Conservation (phyloP, 305 asterid genomes). For the Withania somnifera region DNA sequence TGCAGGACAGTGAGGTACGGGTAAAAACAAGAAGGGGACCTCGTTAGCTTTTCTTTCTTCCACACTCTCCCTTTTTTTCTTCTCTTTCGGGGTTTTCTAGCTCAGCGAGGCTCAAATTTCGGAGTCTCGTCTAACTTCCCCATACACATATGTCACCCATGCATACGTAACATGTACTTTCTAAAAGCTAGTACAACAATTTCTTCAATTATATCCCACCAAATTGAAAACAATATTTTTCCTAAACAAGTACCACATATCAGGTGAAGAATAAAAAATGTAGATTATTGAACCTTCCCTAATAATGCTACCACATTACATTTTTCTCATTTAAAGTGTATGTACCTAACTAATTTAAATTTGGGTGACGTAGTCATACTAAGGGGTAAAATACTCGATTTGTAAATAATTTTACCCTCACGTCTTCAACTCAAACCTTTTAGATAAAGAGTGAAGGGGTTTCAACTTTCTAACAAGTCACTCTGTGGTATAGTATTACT, state of each 20-base stretch:
- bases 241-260: neutral
- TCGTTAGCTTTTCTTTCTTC: neutral
- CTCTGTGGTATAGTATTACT: neutral
- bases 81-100: neutral
- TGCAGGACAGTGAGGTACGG: conserved; percentile 2
- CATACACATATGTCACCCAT: conserved; percentile 4
- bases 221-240: neutral
- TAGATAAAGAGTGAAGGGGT: neutral
- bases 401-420: neutral
- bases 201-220: neutral
- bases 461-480: neutral
- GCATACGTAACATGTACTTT: conserved; percentile 3
- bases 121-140: neutral
- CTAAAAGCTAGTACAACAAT: neutral
- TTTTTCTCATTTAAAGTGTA: neutral
- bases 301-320: neutral
- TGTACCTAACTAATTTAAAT: neutral
- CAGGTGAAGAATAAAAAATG: neutral
- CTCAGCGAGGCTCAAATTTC: neutral
- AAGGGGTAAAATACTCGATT: neutral
- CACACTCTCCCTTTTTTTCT: neutral
- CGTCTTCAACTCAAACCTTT: neutral
- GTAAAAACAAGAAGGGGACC: neutral
- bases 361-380: neutral
- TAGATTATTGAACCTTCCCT: neutral